Percentiles rank a stretch among this genome's conserved stretches.
Evolutionary conservation across 2,329 filamentous ascomycete genomes (phyloP).

Genomic region (Epichloe aotearoae): DNA sequence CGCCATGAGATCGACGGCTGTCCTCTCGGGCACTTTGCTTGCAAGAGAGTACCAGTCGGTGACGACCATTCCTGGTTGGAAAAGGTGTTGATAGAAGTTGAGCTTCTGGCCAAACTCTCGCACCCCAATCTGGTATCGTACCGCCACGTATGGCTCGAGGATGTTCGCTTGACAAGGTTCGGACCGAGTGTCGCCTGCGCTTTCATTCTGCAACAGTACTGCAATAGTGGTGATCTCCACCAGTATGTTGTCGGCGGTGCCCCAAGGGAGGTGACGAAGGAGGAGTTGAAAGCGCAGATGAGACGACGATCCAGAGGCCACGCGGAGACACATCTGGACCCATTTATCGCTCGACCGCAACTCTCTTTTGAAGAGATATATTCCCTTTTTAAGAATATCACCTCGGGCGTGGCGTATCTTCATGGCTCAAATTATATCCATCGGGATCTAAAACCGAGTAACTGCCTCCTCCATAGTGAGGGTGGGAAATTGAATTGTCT

Average conservation of each 20-base stretch:
- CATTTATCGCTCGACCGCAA: slow-evolving; percentile 27
- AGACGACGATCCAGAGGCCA: slow-evolving; percentile 71
- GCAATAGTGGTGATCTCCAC: slow-evolving; percentile 83
- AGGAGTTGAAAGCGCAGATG: slow-evolving; percentile 79
- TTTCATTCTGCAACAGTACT: slow-evolving; percentile 96
- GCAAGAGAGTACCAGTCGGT: slow-evolving; percentile 90
- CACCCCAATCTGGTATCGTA: slow-evolving; percentile 96
- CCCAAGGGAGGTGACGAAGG: slow-evolving; percentile 53
- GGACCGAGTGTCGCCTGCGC: slow-evolving; percentile 86
- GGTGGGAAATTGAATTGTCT: slow-evolving; percentile 62
- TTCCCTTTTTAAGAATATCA: slow-evolving; percentile 96
- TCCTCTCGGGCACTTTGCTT: slow-evolving; percentile 79
- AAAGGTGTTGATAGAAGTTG: slow-evolving; percentile 86
- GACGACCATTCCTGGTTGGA: slow-evolving; percentile 92
- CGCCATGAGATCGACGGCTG: slow-evolving; percentile 86
- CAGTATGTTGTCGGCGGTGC: slow-evolving; percentile 66
- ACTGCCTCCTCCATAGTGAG: slow-evolving; percentile 75
- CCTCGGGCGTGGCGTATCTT: slow-evolving; percentile 78
- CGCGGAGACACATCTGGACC: slow-evolving; percentile 44
- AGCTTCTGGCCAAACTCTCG: slow-evolving; percentile 78
- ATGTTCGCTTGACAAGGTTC: slow-evolving; percentile 71
- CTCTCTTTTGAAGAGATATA: slow-evolving; percentile 83
- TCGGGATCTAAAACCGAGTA: slow-evolving; percentile 88
- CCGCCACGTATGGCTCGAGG: slow-evolving; percentile 92
- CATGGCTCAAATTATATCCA: slow-evolving; percentile 91